Percentiles rank a stretch among this genome's conserved stretches.
Conservation (phyloP, 208 protist species). For the Trypanosoma scelopori region DNA sequence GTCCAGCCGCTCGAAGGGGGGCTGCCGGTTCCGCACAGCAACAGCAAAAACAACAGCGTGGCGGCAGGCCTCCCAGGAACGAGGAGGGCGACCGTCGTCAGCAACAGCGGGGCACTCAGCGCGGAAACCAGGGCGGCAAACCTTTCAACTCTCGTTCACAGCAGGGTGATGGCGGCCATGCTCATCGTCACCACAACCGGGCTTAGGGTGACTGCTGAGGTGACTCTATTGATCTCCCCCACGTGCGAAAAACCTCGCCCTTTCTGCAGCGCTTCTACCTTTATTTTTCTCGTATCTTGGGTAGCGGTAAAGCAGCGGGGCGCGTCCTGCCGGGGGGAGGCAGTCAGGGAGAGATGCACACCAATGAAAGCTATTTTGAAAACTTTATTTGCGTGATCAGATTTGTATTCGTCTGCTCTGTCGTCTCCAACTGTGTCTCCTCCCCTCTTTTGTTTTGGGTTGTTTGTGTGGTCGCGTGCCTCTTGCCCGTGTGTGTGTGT, state of each 20-base stretch:
- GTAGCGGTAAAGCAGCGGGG: conserved; percentile 26
- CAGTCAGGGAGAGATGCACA: conserved; percentile 15
- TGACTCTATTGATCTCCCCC: conserved; percentile 11
- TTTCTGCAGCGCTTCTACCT: conserved; percentile 30
- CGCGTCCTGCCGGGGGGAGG: conserved; percentile 24
- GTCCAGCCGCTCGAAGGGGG: conserved; percentile 53
- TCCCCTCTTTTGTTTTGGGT: background rate
- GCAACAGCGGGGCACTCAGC: background rate
- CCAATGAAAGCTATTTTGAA: conserved; percentile 18
- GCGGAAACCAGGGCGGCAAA: conserved; percentile 10
- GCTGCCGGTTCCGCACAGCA: no score
- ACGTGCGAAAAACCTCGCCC: conserved; percentile 20
- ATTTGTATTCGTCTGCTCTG: background rate
- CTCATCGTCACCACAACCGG: no score
- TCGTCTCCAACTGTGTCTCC: background rate
- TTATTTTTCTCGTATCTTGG: conserved; percentile 8
- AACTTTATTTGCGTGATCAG: conserved; percentile 13
- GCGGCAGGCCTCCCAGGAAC: conserved; percentile 16
- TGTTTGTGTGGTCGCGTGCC: no score
- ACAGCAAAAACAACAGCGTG: conserved; percentile 15
- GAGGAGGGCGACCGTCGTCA: conserved; percentile 11
- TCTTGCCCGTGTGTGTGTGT: no score
- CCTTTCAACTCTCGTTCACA: no score
- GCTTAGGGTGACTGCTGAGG: conserved; percentile 15
- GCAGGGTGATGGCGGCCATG: no score